Base-by-base conservation (phyloP, 1,284 basidiomycete species). In the Ustilago tritici region DNA sequence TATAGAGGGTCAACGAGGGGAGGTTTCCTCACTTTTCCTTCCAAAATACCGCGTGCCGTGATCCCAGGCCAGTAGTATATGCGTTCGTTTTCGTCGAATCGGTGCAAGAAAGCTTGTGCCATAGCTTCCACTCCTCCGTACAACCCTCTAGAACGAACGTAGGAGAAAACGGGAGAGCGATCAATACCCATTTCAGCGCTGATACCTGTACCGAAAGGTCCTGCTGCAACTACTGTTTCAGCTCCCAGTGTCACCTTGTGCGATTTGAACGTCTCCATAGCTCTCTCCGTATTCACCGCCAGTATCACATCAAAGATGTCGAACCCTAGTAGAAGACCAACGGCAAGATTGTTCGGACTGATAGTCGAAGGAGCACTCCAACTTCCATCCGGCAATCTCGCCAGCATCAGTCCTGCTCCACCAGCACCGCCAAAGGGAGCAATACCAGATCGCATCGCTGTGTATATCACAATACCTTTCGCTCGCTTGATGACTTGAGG, bases 341-440 rank as follows among this genome's bases (percentile, higher is more conserved):
- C 84, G 0, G 87, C 81, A 6, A 89, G 65, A 77, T 89, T 89
- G 82, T 90, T 88, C 0, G 89, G 89, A 9, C 85, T 85, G 56
- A 89, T 88, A 28, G 86, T 85, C 5, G 87, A 85, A 0, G 89
- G 89, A 0, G 88, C 87, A 1, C 88, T 89, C 89, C 89, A 90
- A 17, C 54, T 65, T 3, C 83, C 83, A 38, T 85, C 83, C 9
- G 82, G 78, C 12, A 84, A 54, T 2, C 84, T 65, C 0, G 81
- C 83, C 8, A 85, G 40, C 58, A 85, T 78, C 9, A 85, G 62
- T 0, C 89, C 89, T 0, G 87, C 80, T 0, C 89, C 89, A 41
- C 89, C 89, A 0, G 88, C 88, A 0, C 89, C 89, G 11, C 89
- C 89, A 14, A 90, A 87, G 0, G 89, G 89, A 0, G 89, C 88